These are phyloP conservation scores for Diaporthe velutina DNA, from an alignment of 2,329 filamentous ascomycete genomes.

Conservation along the genomic window DNA sequence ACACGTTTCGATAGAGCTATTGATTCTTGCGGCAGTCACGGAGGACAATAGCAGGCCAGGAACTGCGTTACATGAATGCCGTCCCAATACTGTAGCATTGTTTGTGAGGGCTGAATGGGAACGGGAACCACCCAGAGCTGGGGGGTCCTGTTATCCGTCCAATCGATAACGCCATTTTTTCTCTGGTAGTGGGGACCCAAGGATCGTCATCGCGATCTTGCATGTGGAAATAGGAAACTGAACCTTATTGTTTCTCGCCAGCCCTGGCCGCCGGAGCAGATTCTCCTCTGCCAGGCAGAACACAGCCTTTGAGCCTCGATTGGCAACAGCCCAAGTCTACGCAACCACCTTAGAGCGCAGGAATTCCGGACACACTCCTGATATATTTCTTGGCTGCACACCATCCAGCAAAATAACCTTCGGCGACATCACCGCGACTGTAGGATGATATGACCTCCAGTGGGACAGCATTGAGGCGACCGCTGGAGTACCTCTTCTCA, in stretches of 20 bases:
- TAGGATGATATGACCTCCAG: background rate
- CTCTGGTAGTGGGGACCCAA: constrained; percentile 5
- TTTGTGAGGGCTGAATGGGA: constrained; percentile 30
- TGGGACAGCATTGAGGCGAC: background rate
- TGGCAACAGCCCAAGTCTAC: background rate
- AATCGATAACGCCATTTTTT: constrained; percentile 31
- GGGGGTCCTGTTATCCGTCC: constrained; percentile 24
- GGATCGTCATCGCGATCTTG: constrained; percentile 36
- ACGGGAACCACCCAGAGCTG: background rate
- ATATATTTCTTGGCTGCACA: no score
- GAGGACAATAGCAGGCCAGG: constrained; percentile 9
- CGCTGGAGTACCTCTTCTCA: constrained; percentile 1
- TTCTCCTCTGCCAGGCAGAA: background rate
- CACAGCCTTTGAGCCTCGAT: background rate
- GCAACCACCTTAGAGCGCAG: no score
- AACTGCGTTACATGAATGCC: background rate
- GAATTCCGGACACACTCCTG: background rate
- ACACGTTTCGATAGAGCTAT: constrained; percentile 28
- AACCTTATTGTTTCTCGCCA: constrained; percentile 8
- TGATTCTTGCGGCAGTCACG: constrained; percentile 25
- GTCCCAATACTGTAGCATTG: constrained; percentile 26
- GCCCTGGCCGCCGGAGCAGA: constrained; percentile 10
- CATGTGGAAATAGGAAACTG: constrained; percentile 26
- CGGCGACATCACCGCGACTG: no score
- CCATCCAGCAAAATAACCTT: background rate